Base-by-base conservation (phyloP, 225 moss, liverwort and hornwort genomes). In the Thuidium tamariscinum region DNA sequence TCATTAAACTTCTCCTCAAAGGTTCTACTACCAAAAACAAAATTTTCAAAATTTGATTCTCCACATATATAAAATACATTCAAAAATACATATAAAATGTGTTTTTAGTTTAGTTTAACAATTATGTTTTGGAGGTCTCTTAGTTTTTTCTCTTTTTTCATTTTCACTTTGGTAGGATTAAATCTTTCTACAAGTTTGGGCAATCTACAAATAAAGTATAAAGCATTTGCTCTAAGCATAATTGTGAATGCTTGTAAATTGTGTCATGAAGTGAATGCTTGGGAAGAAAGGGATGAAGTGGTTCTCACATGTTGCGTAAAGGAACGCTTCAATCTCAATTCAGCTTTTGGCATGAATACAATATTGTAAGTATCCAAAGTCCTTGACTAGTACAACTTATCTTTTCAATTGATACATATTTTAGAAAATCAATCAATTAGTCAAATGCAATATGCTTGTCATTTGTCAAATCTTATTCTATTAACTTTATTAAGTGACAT, bases 251-350 rank as follows among this genome's bases (percentile, higher is more conserved):
- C 26, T 60, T 73, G 26, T 34, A 25, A 61, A 71, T 70, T 65
- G 6, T 65, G 34, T 79, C 16, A 56, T 84, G 27, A 27, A 89
- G 86, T 83, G 64, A 83, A 56, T 89, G 86, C 83, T 65, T 89
- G 89, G 83, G 73, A 89, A 82, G 83, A 83, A 64, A 56, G 16
- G 8, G 90, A 92, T 79, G 96, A 95, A 86, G 89, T 92, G 11
- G 84, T 96, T 82, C 81, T 95, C 9, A 62, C 52, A 5, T 83
- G 94, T 4, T 93, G 92, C 78, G 87, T 88, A 23, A 63, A 84
- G 61, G 81, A 91, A 2, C 6, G 7, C 46, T 22, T 92, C 51
- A 61, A 61, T 16, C 13, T 84, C 14, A 3, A 14, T 11, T 37
- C 37, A 3, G 37, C 54, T 5, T 71, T 42, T 1, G 8, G 19